These are phyloP conservation scores for Exutisphaerella laricina DNA, from an alignment of 2,329 filamentous ascomycete species.

Conservation along the genomic window DNA sequence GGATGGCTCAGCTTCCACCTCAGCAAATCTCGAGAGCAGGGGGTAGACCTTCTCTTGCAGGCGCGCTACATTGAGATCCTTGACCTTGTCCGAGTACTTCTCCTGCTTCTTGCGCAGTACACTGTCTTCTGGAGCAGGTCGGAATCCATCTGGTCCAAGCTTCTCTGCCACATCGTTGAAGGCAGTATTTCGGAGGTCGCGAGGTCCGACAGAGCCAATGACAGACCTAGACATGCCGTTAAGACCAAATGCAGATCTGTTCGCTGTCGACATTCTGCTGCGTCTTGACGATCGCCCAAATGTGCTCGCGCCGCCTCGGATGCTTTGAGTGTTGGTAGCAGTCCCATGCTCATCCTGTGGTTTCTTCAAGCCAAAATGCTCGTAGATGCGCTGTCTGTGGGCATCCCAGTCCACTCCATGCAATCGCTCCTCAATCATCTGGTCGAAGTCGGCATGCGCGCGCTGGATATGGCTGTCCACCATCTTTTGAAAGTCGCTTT, in stretches of 20 bases:
- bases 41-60: constrained; percentile 63
- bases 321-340: constrained; percentile 26
- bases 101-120: constrained; percentile 78
- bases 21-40: constrained; percentile 68
- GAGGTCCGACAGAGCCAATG: constrained; percentile 70
- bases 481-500: constrained; percentile 60
- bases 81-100: constrained; percentile 72
- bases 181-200: constrained; percentile 28
- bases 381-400: constrained; percentile 86
- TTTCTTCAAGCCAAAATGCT: constrained; percentile 80
- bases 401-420: constrained; percentile 87
- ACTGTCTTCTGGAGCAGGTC: constrained; percentile 61
- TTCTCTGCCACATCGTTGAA: constrained; percentile 44
- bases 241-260: constrained; percentile 56
- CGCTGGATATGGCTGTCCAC: constrained; percentile 55
- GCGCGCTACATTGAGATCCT: constrained; percentile 68
- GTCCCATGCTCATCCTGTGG: constrained; percentile 34
- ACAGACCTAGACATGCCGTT: constrained; percentile 76
- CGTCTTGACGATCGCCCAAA: constrained; percentile 50
- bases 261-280: constrained; percentile 33
- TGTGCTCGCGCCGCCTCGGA: constrained; percentile 32
- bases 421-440: constrained; percentile 89
- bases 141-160: constrained; percentile 42
- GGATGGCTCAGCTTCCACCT: constrained; percentile 64
- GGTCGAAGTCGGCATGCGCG: constrained; percentile 85